Base-by-base conservation (phyloP, 2,329 filamentous ascomycete genomes). In the Huntiella moniliformis region DNA sequence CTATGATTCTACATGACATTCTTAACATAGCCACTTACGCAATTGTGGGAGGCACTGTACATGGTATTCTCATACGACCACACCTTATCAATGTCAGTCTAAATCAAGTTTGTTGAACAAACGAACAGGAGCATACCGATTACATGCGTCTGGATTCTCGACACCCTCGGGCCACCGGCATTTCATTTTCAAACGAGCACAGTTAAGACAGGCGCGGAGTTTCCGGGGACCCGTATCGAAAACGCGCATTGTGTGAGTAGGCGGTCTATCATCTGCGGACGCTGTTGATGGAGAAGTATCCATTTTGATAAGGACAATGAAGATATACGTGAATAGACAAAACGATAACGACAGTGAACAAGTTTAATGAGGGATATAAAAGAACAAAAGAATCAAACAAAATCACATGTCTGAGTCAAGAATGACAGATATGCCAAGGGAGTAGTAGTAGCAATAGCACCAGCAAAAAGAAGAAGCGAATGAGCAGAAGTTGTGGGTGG, bases 161-260 rank as follows among this genome's bases (percentile, higher is more conserved):
- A 12, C 15, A 11, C 36, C 37, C 16, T 46, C 51, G 31, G 54
- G 55, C 60, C 59, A 62, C 16, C 55, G 55, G 41, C 60, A 62
- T 40, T 57, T 61, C 52, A 61, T 62, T 53, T 62, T 62, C 8
- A 61, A 52, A 16, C 56, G 54, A 22, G 58, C 60, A 49, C 60
- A 62, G 32, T 54, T 58, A 10, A 47, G 52, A 45, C 60, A 62
- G 4, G 60, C 60, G 43, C 60, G 57, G n/a, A 51, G 42, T 49
- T 57, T 60, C 49, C 53, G 36, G 6, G 44, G 11, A 2, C 39
- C 18, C 4, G 44, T 17, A 6, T 39, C 44, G 16, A 28, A 28
- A 8, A 28, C 22, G 41, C 41, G 18, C 5, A 6, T 3, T 32
- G 33, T 13, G 18, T 32, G 41, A 42, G 15, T 17, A 10, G 37